A percentile compares a stretch with the other conserved stretches of the same genome.
These are phyloP conservation scores for Amaranthus tricolor DNA, from an alignment of 179 eudicot species.

Conservation along the genomic window DNA sequence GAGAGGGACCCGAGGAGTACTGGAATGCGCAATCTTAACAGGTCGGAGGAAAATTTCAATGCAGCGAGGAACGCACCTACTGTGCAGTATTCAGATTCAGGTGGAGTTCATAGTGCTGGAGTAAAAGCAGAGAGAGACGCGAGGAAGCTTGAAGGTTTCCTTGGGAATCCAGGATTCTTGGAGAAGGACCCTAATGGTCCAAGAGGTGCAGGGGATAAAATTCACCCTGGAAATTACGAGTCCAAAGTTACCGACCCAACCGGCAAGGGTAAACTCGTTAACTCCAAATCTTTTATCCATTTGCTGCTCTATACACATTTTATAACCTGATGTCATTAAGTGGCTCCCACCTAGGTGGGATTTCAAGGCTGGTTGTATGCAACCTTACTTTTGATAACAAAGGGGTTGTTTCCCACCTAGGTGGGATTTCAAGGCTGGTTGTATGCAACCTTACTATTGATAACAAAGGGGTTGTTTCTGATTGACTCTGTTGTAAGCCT, in stretches of 20 bases:
- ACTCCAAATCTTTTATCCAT: neutral
- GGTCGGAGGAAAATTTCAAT: neutral
- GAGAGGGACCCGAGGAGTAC: neutral
- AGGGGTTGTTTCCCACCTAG: too few relatives aligned
- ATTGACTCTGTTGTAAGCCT: too few relatives aligned
- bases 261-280: constrained; percentile 38
- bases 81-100: neutral
- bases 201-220: neutral
- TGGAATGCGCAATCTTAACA: constrained; percentile 1
- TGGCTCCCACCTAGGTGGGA: too few relatives aligned
- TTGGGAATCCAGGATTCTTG: constrained; percentile 21
- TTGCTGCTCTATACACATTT: too few relatives aligned
- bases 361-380: too few relatives aligned
- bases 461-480: too few relatives aligned
- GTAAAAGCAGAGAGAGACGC: neutral
- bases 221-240: constrained; percentile 41
- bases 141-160: constrained; percentile 5
- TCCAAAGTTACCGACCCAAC: constrained; percentile 56
- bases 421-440: too few relatives aligned
- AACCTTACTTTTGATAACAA: too few relatives aligned
- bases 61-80: neutral
- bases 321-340: too few relatives aligned
- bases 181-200: constrained; percentile 56
- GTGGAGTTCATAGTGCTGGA: neutral
- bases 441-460: too few relatives aligned